A percentile compares a stretch with the other conserved stretches of the same genome.
Evolutionary conservation across 129 eudicot species (phyloP).

Genomic region (Saposhnikovia divaricata): DNA sequence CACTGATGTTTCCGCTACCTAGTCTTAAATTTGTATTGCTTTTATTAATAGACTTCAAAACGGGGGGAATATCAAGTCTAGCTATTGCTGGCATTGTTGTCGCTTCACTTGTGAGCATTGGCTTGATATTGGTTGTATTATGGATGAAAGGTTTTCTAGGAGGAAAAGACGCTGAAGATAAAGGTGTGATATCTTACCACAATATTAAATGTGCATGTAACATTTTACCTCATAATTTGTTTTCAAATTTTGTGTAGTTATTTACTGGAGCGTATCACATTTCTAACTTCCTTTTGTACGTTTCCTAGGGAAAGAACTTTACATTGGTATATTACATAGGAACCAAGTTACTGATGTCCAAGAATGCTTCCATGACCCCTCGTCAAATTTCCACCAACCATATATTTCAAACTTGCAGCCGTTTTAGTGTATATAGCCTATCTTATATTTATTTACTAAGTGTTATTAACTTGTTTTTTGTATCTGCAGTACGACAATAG

Average conservation of each 20-base stretch:
- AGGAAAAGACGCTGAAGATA: conserved; percentile 41
- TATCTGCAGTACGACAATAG: not conserved
- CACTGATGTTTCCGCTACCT: conserved; percentile 6
- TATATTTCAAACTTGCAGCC: not conserved
- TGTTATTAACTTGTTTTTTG: not conserved
- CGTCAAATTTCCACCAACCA: not conserved
- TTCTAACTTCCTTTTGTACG: not conserved
- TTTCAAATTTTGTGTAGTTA: not conserved
- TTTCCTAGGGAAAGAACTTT: not conserved
- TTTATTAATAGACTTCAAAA: conserved; percentile 42
- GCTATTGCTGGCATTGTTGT: conserved; percentile 56
- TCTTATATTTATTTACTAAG: not conserved
- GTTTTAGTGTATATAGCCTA: not conserved
- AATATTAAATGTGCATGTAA: not conserved
- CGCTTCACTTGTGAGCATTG: conserved; percentile 33
- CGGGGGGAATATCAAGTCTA: conserved; percentile 52
- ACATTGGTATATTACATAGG: not conserved
- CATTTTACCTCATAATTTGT: not conserved
- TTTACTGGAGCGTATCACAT: not conserved
- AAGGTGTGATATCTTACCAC: conserved; percentile 24
- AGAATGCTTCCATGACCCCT: not conserved
- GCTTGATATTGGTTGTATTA: conserved; percentile 31
- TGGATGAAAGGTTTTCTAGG: conserved; percentile 52
- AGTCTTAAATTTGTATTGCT: conserved; percentile 11
- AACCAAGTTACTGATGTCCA: not conserved